Conservation (phyloP, 2,329 filamentous ascomycete species). For the Colletotrichum melonis region DNA sequence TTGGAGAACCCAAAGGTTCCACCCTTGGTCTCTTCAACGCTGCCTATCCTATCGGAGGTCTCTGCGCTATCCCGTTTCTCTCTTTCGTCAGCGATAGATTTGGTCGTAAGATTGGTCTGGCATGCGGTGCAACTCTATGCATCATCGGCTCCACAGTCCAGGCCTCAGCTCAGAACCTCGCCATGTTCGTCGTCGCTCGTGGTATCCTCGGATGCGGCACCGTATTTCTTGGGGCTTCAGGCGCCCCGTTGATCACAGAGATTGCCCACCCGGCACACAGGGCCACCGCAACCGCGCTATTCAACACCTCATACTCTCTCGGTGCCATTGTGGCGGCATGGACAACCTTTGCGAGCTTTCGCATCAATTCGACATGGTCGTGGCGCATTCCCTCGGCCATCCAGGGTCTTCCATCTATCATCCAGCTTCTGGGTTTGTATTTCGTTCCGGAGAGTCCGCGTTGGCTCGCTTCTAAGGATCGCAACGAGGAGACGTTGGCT, state of each 20-base stretch:
- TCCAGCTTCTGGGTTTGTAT: conserved; percentile 40
- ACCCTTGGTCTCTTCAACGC: conserved; percentile 51
- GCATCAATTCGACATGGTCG: conserved; percentile 38
- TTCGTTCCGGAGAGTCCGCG: conserved; percentile 42
- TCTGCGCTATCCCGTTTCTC: conserved; percentile 49
- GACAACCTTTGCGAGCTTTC: conserved; percentile 43
- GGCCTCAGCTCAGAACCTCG: conserved; percentile 40
- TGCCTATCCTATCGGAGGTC: conserved; percentile 50
- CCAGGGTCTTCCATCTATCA: conserved; percentile 38
- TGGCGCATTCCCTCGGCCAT: conserved; percentile 44
- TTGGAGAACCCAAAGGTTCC: conserved; percentile 48
- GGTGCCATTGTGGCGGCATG: conserved; percentile 45
- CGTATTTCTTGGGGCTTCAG: conserved; percentile 44
- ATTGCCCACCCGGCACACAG: conserved; percentile 48
- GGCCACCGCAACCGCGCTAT: conserved; percentile 47
- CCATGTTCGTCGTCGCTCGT: conserved; percentile 44
- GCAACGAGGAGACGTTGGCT: conserved; percentile 9
- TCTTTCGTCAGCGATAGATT: conserved; percentile 50
- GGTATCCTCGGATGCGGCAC: conserved; percentile 47
- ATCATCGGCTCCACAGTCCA: conserved; percentile 48
- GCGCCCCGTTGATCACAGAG: conserved; percentile 47
- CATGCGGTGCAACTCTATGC: conserved; percentile 45
- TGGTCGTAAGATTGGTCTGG: conserved; percentile 53
- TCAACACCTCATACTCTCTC: conserved; percentile 45
- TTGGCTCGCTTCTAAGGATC: conserved; percentile 25